These are phyloP conservation scores for Wickerhamomyces sp. DNA, from an alignment of 1,139 yeast genomes.

Conservation along the genomic window DNA sequence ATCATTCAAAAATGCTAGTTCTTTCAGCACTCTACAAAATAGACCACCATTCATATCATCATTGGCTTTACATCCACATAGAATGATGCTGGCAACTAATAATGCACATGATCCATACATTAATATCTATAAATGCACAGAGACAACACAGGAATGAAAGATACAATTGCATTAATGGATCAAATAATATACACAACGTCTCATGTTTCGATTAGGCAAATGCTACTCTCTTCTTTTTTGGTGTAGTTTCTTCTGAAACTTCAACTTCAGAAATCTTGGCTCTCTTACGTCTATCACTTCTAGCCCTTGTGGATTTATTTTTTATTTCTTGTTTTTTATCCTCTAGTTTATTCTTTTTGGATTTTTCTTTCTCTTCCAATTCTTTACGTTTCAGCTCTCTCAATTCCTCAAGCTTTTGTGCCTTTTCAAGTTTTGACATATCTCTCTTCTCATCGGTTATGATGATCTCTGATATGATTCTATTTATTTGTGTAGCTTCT, in stretches of 20 bases:
- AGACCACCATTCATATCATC: slow-evolving; percentile 52
- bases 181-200: too few relatives aligned
- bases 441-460: slow-evolving; percentile 77
- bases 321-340: slow-evolving; percentile 75
- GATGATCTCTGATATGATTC: slow-evolving; percentile 75
- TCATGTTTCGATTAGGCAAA: slow-evolving; percentile 14
- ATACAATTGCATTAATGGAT: background rate
- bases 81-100: slow-evolving; percentile 87
- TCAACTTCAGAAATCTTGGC: slow-evolving; percentile 45
- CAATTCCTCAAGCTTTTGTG: slow-evolving; percentile 83
- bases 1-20: slow-evolving; percentile 51
- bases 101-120: slow-evolving; percentile 77
- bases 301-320: slow-evolving; percentile 63
- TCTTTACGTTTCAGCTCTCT: slow-evolving; percentile 84
- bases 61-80: slow-evolving; percentile 84
- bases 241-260: slow-evolving; percentile 26
- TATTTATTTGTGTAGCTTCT: slow-evolving; percentile 56
- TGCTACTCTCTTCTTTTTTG: slow-evolving; percentile 35
- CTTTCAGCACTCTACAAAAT: slow-evolving; percentile 34
- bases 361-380: slow-evolving; percentile 76
- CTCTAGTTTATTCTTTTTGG: slow-evolving; percentile 64
- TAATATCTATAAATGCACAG: slow-evolving; percentile 54
- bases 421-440: slow-evolving; percentile 86
- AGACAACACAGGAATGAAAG: slow-evolving; percentile 14
- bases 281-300: slow-evolving; percentile 64